A percentile compares a stretch with the other conserved stretches of the same genome.
Evolutionary conservation across 2,329 filamentous ascomycete species (phyloP).

Genomic region (Trichoderma atroviride): DNA sequence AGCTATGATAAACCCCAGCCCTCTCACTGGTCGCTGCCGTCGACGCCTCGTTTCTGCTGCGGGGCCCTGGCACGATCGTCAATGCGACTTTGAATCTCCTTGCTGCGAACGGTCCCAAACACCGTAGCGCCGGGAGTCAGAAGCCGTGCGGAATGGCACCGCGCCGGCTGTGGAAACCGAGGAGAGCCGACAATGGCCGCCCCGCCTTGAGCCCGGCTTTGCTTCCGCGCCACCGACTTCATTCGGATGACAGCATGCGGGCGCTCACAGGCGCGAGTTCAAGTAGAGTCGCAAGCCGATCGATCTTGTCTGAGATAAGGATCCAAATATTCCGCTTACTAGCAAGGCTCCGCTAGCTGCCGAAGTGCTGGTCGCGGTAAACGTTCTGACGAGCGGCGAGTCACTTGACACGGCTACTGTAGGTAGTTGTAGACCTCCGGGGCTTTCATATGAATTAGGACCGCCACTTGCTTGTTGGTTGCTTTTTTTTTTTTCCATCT

Average conservation of each 20-base stretch:
- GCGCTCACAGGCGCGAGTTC: background rate
- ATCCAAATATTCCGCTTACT: slow-evolving; percentile 12
- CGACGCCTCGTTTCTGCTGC: background rate
- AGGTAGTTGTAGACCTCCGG: slow-evolving; percentile 1
- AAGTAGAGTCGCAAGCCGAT: background rate
- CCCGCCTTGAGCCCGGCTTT: slow-evolving; percentile 25
- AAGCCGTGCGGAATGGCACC: slow-evolving; percentile 31
- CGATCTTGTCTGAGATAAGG: slow-evolving; percentile 4
- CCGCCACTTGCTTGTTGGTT: background rate
- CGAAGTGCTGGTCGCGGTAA: slow-evolving; percentile 6
- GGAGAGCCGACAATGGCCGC: slow-evolving; percentile 47
- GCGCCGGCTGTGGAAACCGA: slow-evolving; percentile 42
- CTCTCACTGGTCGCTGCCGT: slow-evolving; percentile 2
- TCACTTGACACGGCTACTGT: slow-evolving; percentile 23
- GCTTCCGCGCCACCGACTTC: slow-evolving; percentile 11
- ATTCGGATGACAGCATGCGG: slow-evolving; percentile 11
- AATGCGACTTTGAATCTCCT: slow-evolving; percentile 12
- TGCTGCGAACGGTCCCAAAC: background rate
- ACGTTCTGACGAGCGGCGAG: background rate
- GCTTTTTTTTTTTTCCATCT: background rate
- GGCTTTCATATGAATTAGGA: slow-evolving; percentile 2
- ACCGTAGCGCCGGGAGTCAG: slow-evolving; percentile 25
- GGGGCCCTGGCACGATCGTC: slow-evolving; percentile 30
- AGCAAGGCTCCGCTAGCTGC: slow-evolving; percentile 2
- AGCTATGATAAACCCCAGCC: background rate